Conservation (phyloP, 129 eudicot species). For the Rutidosis leptorrhynchoides region DNA sequence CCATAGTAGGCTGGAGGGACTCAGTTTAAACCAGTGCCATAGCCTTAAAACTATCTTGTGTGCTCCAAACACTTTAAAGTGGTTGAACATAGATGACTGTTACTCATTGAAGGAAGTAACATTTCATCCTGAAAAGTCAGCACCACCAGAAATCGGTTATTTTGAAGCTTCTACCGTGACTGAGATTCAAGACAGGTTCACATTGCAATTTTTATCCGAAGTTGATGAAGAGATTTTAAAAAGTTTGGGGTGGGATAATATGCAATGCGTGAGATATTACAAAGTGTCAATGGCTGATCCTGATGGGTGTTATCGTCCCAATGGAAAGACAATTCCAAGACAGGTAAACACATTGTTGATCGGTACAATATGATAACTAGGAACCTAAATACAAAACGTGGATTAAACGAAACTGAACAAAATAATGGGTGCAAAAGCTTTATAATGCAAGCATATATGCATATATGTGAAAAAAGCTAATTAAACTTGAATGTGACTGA, state of each 20-base stretch:
- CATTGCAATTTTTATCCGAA: constrained; percentile 1
- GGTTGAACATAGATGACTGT: neutral
- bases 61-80: constrained; percentile 9
- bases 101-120: constrained; percentile 1
- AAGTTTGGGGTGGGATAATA: constrained; percentile 18
- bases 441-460: too few relatives aligned
- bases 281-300: neutral
- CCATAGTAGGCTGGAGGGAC: constrained; percentile 15
- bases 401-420: too few relatives aligned
- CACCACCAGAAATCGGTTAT: neutral
- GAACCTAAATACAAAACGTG: neutral
- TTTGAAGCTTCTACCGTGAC: neutral
- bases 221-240: constrained; percentile 9
- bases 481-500: neutral
- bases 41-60: constrained; percentile 13
- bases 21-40: constrained; percentile 1
- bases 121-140: constrained; percentile 14
- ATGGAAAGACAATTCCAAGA: neutral
- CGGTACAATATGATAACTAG: too few relatives aligned
- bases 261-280: neutral
- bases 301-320: neutral
- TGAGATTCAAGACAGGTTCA: constrained; percentile 24
- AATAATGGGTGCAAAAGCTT: too few relatives aligned
- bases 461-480: neutral
- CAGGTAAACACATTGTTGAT: neutral